phyloP scores from a whole-genome alignment of 257 asterid species.

The Striga asiatica region DNA sequence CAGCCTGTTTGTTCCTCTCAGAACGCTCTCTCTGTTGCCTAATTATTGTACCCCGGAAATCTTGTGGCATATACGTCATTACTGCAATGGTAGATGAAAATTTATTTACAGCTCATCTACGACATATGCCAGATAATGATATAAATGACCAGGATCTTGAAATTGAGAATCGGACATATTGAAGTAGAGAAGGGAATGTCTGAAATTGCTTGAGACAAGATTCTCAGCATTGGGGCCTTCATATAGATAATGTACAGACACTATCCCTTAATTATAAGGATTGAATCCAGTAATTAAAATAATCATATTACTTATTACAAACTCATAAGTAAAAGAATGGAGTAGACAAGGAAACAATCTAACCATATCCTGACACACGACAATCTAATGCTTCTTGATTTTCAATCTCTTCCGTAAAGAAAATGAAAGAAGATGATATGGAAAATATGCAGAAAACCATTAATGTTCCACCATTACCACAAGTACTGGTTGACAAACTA shows the following conservation, averaged over 20 bases:
- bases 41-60: constrained; percentile 83
- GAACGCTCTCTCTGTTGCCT: constrained; percentile 98
- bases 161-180: no score
- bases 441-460: not conserved
- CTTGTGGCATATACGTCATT: constrained; percentile 99
- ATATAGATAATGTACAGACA: no score
- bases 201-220: no score
- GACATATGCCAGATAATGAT: not conserved
- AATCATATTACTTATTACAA: no score
- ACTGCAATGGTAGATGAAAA: constrained; percentile 32
- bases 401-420: not conserved
- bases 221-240: no score
- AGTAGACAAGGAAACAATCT: no score
- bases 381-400: constrained; percentile 1
- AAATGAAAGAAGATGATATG: not conserved
- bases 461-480: not conserved
- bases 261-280: no score
- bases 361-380: no score
- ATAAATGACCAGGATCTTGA: not conserved
- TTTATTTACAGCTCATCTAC: constrained; percentile 5
- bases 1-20: constrained; percentile 92
- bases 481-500: not conserved
- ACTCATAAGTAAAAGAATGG: no score
- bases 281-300: no score
- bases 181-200: no score